phyloP scores from a whole-genome alignment of 2,329 filamentous ascomycete genomes.

The Fusarium cicatricum region DNA sequence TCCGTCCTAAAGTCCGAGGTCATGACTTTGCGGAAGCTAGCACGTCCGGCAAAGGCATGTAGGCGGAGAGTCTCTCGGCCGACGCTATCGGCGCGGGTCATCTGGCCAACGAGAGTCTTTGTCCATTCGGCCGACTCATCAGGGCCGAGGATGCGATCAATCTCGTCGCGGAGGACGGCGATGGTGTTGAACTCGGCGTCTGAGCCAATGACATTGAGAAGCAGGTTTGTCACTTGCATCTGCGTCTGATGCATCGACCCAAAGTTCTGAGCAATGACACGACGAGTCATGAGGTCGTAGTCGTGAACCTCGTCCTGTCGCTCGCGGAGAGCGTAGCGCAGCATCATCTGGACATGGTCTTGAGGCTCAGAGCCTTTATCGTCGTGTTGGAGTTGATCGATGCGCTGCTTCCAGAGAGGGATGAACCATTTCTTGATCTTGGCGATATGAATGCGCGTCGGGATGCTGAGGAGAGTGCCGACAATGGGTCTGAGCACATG shows the following conservation, averaged over 20 bases:
- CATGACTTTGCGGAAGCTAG: conserved; percentile 43
- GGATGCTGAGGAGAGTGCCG: conserved; percentile 40
- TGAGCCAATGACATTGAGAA: conserved; percentile 49
- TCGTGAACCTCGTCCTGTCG: conserved; percentile 48
- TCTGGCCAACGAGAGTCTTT: conserved; percentile 47
- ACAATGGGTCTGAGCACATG: conserved; percentile 44
- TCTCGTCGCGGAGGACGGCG: conserved; percentile 49
- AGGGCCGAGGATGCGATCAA: conserved; percentile 41
- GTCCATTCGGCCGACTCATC: conserved; percentile 47
- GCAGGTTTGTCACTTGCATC: conserved; percentile 50
- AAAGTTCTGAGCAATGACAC: conserved; percentile 47
- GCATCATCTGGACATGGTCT: conserved; percentile 54
- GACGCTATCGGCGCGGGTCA: conserved; percentile 53
- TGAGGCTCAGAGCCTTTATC: conserved; percentile 39
- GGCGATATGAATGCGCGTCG: conserved; percentile 31
- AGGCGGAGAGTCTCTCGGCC: conserved; percentile 54
- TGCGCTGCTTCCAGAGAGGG: conserved; percentile 32
- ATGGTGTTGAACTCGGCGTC: conserved; percentile 51
- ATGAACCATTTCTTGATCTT: conserved; percentile 42
- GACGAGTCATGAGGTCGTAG: conserved; percentile 42
- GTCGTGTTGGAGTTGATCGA: conserved; percentile 14
- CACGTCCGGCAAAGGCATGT: conserved; percentile 43
- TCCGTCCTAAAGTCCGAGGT: conserved; percentile 43
- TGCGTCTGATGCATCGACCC: conserved; percentile 52
- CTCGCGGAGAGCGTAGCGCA: conserved; percentile 50